Base-by-base conservation (phyloP, 2,329 filamentous ascomycete species). In the Neonectria punicea region DNA sequence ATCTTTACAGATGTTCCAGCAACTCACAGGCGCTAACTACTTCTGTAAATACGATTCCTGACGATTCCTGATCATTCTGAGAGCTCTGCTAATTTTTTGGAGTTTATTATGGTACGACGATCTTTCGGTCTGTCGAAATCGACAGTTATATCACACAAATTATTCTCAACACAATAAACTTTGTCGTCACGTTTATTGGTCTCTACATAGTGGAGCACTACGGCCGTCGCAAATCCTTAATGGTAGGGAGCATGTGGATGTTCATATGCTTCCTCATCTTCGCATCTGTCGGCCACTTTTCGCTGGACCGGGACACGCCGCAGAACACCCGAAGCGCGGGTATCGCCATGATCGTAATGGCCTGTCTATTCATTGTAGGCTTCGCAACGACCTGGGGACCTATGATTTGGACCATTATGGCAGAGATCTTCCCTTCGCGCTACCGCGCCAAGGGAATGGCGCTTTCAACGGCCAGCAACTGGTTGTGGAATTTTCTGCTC, bases 401-500 rank as follows among this genome's bases (percentile, higher is more conserved):
- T 0, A 88, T 90, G 72, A 82, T 90, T 20, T 91, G 89, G 89
- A 86, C 87, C 0, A 83, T 90, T 25, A 86, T 89, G 51, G 86
- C 87, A 5, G 88, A 90, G 74, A 85, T 92, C 55, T 92, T 90
- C 76, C 89, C 86, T 0, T 86, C 86, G 11, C 82, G 88, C 14
- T 89, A 90, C 72, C 83, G 88, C 41, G 87, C 87, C 3, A 85
- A 85, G 73, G 86, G 83, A 32, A 89, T 90, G 83, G 87, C 86
- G 2, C 75, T 90, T 2, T 84, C 87, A 0, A 90, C 88, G 0
- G 84, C 87, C 0, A 85, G 84, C 70, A 91, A 91, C 77, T 91
- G 89, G 89, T 81, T 84, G 34, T 93, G 89, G 89, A 92, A 93
- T 78, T 94, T 94, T 79, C 83, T 92, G 68, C 85, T 90, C 65